These are phyloP conservation scores for Starmerella khaoyaiensis DNA, from an alignment of 805 yeast species.

Conservation along the genomic window DNA sequence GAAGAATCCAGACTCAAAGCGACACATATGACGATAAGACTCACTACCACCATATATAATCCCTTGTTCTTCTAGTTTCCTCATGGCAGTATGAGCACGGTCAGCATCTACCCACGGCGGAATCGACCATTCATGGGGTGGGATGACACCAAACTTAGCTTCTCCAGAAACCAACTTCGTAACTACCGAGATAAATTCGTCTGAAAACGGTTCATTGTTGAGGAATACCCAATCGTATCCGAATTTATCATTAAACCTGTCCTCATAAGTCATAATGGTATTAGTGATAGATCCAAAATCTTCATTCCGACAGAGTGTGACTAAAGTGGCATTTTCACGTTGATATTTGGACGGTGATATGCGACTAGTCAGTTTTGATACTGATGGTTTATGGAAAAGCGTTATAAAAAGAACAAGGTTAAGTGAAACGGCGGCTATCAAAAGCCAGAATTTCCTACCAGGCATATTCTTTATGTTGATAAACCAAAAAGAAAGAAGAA, in stretches of 20 bases:
- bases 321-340: constrained; percentile 67
- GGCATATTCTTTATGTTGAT: too few species aligned
- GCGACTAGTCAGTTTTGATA: too few species aligned
- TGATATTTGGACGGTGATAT: too few species aligned
- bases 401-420: too few species aligned
- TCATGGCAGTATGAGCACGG: constrained; percentile 44
- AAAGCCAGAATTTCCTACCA: too few species aligned
- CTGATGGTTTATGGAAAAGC: too few species aligned
- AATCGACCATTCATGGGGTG: constrained; percentile 57
- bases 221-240: constrained; percentile 86
- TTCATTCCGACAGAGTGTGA: constrained; percentile 68
- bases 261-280: constrained; percentile 62
- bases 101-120: constrained; percentile 35
- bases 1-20: constrained; percentile 79
- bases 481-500: too few species aligned
- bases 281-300: constrained; percentile 67
- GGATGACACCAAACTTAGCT: constrained; percentile 62
- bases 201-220: constrained; percentile 64
- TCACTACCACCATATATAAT: constrained; percentile 74
- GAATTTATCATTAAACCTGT: constrained; percentile 88
- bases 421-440: too few species aligned
- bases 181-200: constrained; percentile 48
- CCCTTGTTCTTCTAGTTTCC: constrained; percentile 69
- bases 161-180: constrained; percentile 41
- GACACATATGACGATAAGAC: constrained; percentile 89